Percentiles rank a stretch among this genome's conserved stretches.
These are phyloP conservation scores for Spinellus fusiger DNA, from an alignment of 192 early-diverging fungal species.

Conservation along the genomic window DNA sequence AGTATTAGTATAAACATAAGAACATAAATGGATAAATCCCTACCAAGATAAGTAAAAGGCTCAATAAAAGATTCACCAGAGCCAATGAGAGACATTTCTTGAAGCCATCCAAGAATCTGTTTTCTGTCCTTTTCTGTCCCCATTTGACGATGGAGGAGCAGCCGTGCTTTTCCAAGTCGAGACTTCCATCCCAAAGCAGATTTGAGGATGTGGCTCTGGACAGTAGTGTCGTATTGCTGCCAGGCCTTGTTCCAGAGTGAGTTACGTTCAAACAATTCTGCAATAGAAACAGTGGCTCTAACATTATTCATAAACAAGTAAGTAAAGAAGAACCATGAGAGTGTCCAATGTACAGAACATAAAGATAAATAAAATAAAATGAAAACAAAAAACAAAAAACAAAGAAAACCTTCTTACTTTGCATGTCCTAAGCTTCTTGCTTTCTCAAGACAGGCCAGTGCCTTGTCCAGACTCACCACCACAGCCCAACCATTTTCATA, in stretches of 20 bases:
- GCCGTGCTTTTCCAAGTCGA: not conserved
- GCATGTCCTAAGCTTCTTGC: constrained; percentile 10
- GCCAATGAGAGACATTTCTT: not conserved
- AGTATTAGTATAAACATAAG: not conserved
- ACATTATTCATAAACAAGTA: too few relatives aligned
- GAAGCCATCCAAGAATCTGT: not conserved
- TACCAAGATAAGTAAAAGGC: not conserved
- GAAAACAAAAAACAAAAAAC: not conserved
- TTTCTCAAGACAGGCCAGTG: constrained; percentile 17
- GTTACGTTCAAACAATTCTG: not conserved
- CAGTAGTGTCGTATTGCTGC: not conserved
- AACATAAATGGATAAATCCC: not conserved
- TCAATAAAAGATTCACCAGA: not conserved
- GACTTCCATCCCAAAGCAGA: not conserved
- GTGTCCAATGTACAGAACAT: too few relatives aligned
- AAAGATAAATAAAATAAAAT: too few relatives aligned
- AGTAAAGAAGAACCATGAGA: too few relatives aligned
- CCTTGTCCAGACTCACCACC: constrained; percentile 11
- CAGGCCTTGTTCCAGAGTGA: not conserved
- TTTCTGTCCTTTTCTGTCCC: not conserved
- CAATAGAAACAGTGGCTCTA: not conserved
- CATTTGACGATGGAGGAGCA: not conserved
- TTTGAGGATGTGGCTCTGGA: not conserved
- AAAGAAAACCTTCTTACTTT: constrained; percentile 2
- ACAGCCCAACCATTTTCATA: constrained; percentile 36